A percentile compares a stretch with the other conserved stretches of the same genome.
phyloP scores from a whole-genome alignment of 23 red algal species.

The Gracilaria domingensis region DNA sequence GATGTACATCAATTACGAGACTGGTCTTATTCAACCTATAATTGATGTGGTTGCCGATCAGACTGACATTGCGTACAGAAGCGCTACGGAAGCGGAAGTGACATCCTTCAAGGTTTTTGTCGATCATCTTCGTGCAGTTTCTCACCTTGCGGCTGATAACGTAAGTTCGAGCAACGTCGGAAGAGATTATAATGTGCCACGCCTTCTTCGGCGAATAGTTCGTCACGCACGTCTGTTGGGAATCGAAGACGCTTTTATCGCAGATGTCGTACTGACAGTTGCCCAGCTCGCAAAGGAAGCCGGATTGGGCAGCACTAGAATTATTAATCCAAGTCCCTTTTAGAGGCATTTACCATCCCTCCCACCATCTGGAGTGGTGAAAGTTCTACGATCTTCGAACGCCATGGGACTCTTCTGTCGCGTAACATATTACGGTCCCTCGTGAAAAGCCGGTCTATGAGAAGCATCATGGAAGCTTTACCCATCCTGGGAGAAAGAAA shows the following conservation, averaged over 20 bases:
- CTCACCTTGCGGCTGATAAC: constrained; percentile 84
- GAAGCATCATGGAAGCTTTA: too few species aligned
- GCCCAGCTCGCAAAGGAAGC: constrained; percentile 70
- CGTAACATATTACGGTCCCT: too few species aligned
- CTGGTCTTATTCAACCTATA: constrained; percentile 87
- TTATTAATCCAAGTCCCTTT: too few species aligned
- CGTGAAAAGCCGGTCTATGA: too few species aligned
- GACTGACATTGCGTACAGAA: constrained; percentile 44
- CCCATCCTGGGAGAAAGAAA: too few species aligned
- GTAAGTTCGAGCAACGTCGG: constrained; percentile 83
- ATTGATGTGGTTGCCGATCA: constrained; percentile 59
- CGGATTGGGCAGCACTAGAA: too few species aligned
- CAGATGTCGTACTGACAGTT: constrained; percentile 57
- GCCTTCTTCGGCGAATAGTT: constrained; percentile 86
- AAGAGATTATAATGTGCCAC: constrained; percentile 90
- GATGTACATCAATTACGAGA: constrained; percentile 93
- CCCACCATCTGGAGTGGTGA: too few species aligned
- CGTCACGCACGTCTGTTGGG: constrained; percentile 87
- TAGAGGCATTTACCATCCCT: too few species aligned
- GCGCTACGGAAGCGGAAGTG: constrained; percentile 40
- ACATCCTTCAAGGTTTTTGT: constrained; percentile 88
- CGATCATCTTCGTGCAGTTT: constrained; percentile 89
- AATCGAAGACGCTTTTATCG: constrained; percentile 78
- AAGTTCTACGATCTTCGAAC: too few species aligned
- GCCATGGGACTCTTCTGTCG: too few species aligned